Evolutionary conservation across 2,329 filamentous ascomycete species (phyloP).

Genomic region (Dothidotthia symphoricarpi): DNA sequence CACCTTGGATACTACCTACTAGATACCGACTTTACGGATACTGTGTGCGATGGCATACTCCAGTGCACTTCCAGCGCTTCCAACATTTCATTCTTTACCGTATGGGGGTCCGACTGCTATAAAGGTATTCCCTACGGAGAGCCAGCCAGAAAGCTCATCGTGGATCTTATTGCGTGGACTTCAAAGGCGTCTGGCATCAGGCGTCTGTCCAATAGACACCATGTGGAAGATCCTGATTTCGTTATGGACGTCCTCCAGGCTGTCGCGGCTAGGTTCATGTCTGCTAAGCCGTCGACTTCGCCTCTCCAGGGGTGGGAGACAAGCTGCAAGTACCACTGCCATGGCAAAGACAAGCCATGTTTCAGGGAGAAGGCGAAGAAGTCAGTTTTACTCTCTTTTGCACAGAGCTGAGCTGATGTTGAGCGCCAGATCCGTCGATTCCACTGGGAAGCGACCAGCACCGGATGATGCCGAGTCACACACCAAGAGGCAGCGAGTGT

Average conservation of each 20-base stretch:
- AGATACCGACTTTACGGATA: not conserved
- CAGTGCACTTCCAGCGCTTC: not conserved
- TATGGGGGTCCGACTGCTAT: no score
- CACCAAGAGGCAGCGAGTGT: not conserved
- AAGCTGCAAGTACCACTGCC: slow-evolving; percentile 1
- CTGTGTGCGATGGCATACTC: not conserved
- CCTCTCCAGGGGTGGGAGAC: not conserved
- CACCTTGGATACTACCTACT: not conserved
- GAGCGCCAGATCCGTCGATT: not conserved
- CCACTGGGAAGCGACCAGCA: not conserved
- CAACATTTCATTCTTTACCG: no score
- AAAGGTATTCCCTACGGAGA: no score
- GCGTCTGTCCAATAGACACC: no score
- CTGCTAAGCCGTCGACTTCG: not conserved
- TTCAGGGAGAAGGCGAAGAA: not conserved
- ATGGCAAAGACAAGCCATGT: not conserved
- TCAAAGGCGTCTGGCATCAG: no score
- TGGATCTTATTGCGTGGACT: no score
- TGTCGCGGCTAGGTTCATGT: not conserved
- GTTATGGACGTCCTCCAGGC: not conserved
- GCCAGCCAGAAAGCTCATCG: no score
- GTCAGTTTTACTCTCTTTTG: not conserved
- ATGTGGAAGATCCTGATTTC: not conserved
- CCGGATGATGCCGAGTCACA: not conserved
- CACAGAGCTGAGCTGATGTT: not conserved